Evolutionary conservation across 2,329 filamentous ascomycete genomes (phyloP), one percentile per base, ranked within the genome.

Genomic region (Pseudogymnoascus pannorum): DNA sequence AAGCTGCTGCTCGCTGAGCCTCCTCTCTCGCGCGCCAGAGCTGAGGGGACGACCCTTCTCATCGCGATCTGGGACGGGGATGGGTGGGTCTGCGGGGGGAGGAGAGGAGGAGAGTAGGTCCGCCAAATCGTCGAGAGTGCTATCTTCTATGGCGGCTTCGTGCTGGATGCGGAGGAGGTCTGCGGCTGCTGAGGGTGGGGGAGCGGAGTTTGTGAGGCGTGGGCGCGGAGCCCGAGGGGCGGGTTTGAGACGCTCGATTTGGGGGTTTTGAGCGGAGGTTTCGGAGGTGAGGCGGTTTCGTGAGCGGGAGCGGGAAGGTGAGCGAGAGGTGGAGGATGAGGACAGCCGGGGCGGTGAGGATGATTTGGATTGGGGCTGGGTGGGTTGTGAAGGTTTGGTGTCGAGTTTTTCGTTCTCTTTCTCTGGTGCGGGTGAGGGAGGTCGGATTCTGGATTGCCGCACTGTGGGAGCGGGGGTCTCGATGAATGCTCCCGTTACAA

Each of bases 1-100:
- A 51, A 77, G 75, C 11, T 74, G 71, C 31, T 77, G 73, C 11
- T 80, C 70, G 57, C 83, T 77, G 2, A 68, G 9, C 36, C 60
- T 62, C 58, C 65, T 61, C 36, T 70, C 66, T n/a, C 61, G 57
- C 71, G 75, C 62, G 74, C 71, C 59, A 12, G 62, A 31, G 8
- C 66, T 65, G 12, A 71, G 38, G 3, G 62, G 64, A 11, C 63
- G 60, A 1, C 65, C 68, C 3, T 62, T 57, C 9, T 67, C 66
- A 51, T 69, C 65, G 20, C 65, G 63, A 33, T 66, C 64, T 12
- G 64, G 62, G 16, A 66, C 65, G 6, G 65, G 18, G n/a, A 63
- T 12, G 22, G 64, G 42, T n/a, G 61, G 63, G 11, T 24, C 60
- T 1, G 36, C 61, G 18, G 38, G 9, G 18, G 18, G 18, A 42